Base-by-base conservation (phyloP, 495 filamentous ascomycete species). In the Talaromyces nanjingensis region DNA sequence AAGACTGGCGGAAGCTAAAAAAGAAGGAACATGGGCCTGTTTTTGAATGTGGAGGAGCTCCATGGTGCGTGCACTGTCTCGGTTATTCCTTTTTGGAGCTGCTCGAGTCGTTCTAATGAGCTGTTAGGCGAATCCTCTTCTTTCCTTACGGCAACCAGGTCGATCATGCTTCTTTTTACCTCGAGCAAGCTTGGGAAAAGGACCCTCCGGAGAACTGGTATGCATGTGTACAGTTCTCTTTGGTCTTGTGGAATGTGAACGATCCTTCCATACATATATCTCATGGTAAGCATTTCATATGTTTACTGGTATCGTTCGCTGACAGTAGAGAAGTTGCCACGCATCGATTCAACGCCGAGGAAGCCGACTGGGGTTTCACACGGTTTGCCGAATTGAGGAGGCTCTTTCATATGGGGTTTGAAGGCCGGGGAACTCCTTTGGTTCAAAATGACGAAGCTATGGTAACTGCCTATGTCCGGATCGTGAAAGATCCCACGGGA, bases 331-430 rank as follows among this genome's bases (percentile, higher is more conserved):
- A 68, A 86, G 84, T 83, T 64, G 84, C 84, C 53, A 91, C 91
- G 63, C 94, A 99, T 69, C 88, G 94, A 60, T 99, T 97, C 71
- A 97, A 90, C 11, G 88, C 87, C 47, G 93, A 97, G 22, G 94
- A 99, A 76, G 91, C 91, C n/a, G 94, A 99, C 68, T 99, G 94
- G 94, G 94, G 94, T 1, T 99, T 99, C 70, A 98, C 96, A 4
- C 77, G 92, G 60, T 99, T 97, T 71, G 86, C 88, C 22, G 93
- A 97, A 68, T 76, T 96, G 56, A 84, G 91, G 33, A 88, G 85
- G 69, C 85, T 97, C 69, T 96, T 97, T 71, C 86, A 81, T 62
- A 72, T 83, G 22, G 78, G 81, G 6, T 96, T 86, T 84, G 86
- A 92, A 58, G 81, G 84, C 37, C 80, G 77, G 66, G 82, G 80